These are phyloP conservation scores for Babesia gibsoni DNA, from an alignment of 169 alveolate species.

Conservation along the genomic window DNA sequence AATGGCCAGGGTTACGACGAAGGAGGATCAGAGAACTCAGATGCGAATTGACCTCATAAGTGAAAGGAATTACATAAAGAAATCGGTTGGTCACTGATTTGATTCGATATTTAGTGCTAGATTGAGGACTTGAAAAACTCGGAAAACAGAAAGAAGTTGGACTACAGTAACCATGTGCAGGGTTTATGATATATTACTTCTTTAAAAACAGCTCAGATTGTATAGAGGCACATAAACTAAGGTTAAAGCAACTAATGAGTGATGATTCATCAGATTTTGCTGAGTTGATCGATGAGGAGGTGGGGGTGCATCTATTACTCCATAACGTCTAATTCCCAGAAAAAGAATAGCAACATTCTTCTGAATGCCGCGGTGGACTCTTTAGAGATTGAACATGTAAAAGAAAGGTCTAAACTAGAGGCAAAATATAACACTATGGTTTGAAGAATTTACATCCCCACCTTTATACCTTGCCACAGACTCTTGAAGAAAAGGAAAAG, in stretches of 20 bases:
- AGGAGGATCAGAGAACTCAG: conserved; percentile 7
- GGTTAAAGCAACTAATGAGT: conserved; percentile 6
- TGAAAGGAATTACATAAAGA: conserved; percentile 1
- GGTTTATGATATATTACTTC: not conserved
- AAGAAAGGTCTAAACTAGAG: conserved; percentile 7
- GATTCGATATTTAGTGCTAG: not conserved
- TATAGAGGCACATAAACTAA: not conserved
- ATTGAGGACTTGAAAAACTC: not conserved
- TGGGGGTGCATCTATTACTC: not conserved
- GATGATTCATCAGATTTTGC: conserved; percentile 3
- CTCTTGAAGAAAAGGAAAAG: conserved; percentile 8
- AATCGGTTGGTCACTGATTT: not conserved
- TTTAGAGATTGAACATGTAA: not conserved
- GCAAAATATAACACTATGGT: conserved; percentile 4
- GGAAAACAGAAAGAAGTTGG: not conserved
- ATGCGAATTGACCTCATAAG: conserved; percentile 1
- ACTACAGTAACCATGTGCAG: conserved; percentile 1
- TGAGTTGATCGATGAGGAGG: conserved; percentile 35
- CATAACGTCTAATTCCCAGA: not conserved
- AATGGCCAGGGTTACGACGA: not conserved
- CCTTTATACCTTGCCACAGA: not conserved
- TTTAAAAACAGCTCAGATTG: not conserved
- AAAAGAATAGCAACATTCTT: conserved; percentile 4
- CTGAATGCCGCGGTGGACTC: conserved; percentile 25
- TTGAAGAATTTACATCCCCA: not conserved